Conservation (phyloP, 495 filamentous ascomycete species). For the Hyaloscypha bicolor region DNA sequence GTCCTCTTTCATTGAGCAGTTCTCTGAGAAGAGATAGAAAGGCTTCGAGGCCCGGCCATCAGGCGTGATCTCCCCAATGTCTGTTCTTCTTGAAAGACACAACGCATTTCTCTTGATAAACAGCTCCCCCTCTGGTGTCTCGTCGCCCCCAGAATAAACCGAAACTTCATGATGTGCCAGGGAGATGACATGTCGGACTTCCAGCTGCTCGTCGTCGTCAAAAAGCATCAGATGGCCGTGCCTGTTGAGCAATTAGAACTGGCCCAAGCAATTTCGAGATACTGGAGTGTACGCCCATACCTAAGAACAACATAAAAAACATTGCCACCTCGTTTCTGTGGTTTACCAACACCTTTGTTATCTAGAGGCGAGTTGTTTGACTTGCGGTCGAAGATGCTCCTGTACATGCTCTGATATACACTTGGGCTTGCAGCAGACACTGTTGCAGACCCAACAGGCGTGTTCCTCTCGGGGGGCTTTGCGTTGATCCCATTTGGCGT, state of each 20-base stretch:
- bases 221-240: conserved; percentile 98
- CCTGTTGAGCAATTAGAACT: conserved; percentile 46
- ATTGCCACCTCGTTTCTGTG: conserved; percentile 74
- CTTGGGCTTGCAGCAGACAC: conserved; percentile 77
- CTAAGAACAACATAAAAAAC: conserved; percentile 93
- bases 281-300: conserved; percentile 42
- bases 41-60: conserved; percentile 66
- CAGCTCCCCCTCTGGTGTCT: conserved; percentile 87
- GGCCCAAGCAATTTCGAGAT: not conserved
- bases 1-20: conserved; percentile 93
- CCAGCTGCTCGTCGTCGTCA: conserved; percentile 84
- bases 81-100: conserved; percentile 72
- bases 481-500: conserved; percentile 88
- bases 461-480: conserved; percentile 85
- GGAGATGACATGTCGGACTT: conserved; percentile 93
- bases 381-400: conserved; percentile 91
- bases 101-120: conserved; percentile 97
- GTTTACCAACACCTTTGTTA: conserved; percentile 54
- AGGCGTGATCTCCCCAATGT: conserved; percentile 54
- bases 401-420: conserved; percentile 97
- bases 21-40: conserved; percentile 92
- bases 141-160: conserved; percentile 79
- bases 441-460: conserved; percentile 70
- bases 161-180: conserved; percentile 84
- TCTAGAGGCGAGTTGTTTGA: conserved; percentile 51